A percentile compares a stretch with the other conserved stretches of the same genome.
Evolutionary conservation across 2,329 filamentous ascomycete species (phyloP).

Genomic region (Akanthomyces muscarius): DNA sequence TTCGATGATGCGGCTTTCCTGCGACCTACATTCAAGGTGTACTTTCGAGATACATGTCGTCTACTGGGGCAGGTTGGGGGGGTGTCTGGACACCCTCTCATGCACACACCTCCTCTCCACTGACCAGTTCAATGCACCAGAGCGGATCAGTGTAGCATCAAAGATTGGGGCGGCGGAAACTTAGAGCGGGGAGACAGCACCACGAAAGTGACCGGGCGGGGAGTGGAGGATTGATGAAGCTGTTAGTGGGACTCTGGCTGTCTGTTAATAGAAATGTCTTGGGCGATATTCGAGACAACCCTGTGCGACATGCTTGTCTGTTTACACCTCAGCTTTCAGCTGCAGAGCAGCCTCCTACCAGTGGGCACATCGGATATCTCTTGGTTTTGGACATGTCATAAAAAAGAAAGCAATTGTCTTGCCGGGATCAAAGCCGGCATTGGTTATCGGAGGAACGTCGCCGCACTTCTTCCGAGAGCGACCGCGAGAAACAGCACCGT

Average conservation of each 20-base stretch:
- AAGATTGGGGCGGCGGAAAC: not conserved
- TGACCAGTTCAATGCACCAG: not conserved
- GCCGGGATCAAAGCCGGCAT: not conserved
- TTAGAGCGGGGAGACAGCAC: not conserved
- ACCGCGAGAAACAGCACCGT: not conserved
- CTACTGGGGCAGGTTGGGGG: not conserved
- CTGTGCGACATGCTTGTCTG: not conserved
- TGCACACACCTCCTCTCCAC: not conserved
- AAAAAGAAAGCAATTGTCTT: not conserved
- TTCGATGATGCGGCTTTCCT: not conserved
- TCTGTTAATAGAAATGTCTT: not conserved
- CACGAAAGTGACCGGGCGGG: not conserved
- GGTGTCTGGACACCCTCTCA: not conserved
- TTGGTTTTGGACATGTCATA: not conserved
- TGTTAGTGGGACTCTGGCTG: not conserved
- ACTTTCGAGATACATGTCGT: not conserved
- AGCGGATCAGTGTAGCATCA: not conserved
- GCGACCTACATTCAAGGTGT: not conserved
- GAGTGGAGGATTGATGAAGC: not conserved
- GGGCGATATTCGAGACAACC: not conserved
- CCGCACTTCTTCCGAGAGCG: not conserved
- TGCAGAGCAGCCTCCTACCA: not conserved
- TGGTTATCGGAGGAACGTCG: not conserved
- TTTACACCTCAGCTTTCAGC: not conserved
- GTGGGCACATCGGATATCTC: not conserved